These are phyloP conservation scores for Diaporthe helianthi DNA, from an alignment of 2,329 filamentous ascomycete species.

Conservation along the genomic window DNA sequence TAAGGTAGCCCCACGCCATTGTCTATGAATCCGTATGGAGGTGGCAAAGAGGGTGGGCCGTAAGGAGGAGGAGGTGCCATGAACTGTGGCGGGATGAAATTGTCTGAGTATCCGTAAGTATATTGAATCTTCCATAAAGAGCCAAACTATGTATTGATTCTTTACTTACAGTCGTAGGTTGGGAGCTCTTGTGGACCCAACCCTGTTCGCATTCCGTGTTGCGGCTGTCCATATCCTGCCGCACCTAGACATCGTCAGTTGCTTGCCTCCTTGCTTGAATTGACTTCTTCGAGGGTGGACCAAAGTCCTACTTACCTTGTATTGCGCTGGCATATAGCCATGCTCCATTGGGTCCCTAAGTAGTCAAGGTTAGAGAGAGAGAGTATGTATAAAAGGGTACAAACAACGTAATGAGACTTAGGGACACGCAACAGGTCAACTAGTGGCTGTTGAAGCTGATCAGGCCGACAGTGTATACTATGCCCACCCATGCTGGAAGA, in stretches of 20 bases:
- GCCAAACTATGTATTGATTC: no score
- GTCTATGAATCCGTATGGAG: no score
- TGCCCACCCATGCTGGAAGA: no score
- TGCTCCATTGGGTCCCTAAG: background rate
- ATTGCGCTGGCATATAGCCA: background rate
- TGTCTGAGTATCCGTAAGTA: background rate
- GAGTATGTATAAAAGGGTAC: background rate
- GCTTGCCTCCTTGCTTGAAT: background rate
- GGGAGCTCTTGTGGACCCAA: no score
- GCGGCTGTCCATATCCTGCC: background rate
- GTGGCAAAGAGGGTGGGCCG: no score
- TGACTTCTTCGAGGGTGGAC: no score
- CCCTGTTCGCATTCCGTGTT: no score
- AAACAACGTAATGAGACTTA: background rate
- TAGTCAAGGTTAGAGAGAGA: background rate
- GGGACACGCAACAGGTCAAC: no score
- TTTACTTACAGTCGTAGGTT: background rate
- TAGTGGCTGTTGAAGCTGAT: no score
- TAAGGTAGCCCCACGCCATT: background rate
- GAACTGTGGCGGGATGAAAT: rapidly evolving
- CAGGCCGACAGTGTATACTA: background rate
- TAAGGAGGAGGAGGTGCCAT: background rate
- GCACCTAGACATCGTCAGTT: background rate
- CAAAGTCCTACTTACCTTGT: background rate
- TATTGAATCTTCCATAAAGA: background rate